These are phyloP conservation scores for Dichomitus squalens DNA, from an alignment of 1,284 basidiomycete species.

Conservation along the genomic window DNA sequence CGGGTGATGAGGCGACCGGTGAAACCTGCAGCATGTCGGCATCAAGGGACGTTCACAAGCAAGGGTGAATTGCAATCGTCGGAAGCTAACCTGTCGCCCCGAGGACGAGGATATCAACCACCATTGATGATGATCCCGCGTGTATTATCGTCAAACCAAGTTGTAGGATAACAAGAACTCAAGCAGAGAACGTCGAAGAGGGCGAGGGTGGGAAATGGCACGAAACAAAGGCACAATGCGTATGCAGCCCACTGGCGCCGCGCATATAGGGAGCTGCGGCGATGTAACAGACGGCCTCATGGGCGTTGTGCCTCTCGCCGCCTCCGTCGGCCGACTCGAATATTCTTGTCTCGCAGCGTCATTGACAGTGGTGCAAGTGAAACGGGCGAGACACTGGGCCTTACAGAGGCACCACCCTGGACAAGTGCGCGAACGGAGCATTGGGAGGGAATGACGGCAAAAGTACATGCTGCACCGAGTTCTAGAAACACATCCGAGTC, in stretches of 20 bases:
- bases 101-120: conserved; percentile 58
- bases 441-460: too few species aligned
- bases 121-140: neutral
- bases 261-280: neutral
- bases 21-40: conserved; percentile 45
- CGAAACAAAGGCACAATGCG: neutral
- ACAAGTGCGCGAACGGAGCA: too few species aligned
- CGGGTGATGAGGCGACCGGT: conserved; percentile 65
- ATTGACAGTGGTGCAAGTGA: too few species aligned
- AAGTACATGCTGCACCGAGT: too few species aligned
- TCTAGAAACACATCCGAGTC: too few species aligned
- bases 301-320: neutral
- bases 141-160: neutral
- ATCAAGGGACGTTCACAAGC: too few species aligned
- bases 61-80: neutral
- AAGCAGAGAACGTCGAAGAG: neutral
- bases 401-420: too few species aligned
- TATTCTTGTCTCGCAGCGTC: too few species aligned
- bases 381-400: too few species aligned
- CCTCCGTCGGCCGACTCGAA: neutral
- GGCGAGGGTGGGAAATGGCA: too few species aligned
- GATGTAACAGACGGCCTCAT: neutral
- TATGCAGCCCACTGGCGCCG: neutral
- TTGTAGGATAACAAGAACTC: neutral
- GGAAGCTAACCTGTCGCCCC: conserved; percentile 55